Evolutionary conservation across 768 basidiomycete genomes (phyloP).

Genomic region (Lactarius trivialis): DNA sequence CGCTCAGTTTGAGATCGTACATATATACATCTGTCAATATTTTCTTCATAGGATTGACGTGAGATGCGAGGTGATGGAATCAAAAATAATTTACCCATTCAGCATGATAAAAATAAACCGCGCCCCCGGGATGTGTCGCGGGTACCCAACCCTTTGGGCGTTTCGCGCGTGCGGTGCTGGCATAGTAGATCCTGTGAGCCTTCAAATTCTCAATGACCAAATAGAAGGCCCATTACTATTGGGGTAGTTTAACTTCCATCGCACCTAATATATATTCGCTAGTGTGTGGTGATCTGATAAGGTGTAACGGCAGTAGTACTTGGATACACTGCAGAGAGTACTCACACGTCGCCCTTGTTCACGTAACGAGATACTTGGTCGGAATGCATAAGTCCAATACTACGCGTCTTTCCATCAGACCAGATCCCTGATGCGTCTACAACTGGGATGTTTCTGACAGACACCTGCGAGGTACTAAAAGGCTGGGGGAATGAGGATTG

Average conservation of each 20-base stretch:
- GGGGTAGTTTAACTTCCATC: not conserved
- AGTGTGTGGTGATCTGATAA: not conserved
- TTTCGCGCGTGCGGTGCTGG: not conserved
- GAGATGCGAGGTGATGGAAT: not conserved
- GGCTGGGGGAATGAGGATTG: not conserved
- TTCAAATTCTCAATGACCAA: not conserved
- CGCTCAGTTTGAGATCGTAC: slow-evolving; percentile 3
- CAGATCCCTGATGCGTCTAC: not conserved
- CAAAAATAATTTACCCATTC: not conserved
- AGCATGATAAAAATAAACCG: slow-evolving; percentile 13
- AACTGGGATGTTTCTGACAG: not conserved
- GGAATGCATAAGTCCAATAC: slow-evolving; percentile 1
- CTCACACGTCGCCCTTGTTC: slow-evolving; percentile 13
- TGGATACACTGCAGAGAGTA: not conserved
- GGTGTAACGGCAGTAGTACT: not conserved
- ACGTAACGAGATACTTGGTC: slow-evolving; percentile 12
- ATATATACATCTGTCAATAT: slow-evolving; percentile 16
- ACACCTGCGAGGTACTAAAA: not conserved
- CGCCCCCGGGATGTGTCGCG: not conserved
- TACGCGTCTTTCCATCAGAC: not conserved
- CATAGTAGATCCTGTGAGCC: not conserved
- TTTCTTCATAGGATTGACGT: not conserved
- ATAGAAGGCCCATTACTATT: slow-evolving; percentile 8
- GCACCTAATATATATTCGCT: not conserved
- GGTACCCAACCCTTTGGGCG: not conserved